Evolutionary conservation across 2,329 filamentous ascomycete species (phyloP).

Genomic region (Cercospora beticola): DNA sequence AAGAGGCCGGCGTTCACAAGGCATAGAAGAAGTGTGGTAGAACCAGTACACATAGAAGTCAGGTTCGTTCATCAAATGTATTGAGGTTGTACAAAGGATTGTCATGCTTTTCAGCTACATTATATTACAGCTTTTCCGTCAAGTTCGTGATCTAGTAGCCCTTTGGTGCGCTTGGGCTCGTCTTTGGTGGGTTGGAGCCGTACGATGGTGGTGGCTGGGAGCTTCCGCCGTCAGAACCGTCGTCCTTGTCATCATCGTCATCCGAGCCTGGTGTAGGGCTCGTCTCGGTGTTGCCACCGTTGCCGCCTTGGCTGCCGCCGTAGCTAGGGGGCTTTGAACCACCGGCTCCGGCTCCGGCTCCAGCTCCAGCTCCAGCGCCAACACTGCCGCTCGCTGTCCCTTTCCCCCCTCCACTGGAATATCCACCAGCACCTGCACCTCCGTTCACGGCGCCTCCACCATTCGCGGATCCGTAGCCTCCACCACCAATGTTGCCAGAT

Average conservation of each 20-base stretch:
- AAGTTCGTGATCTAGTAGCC: not conserved
- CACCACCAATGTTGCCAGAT: not conserved
- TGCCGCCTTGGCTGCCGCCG: not conserved
- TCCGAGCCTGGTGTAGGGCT: not conserved
- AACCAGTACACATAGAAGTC: not conserved
- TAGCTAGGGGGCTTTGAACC: not conserved
- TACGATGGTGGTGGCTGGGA: constrained; percentile 4
- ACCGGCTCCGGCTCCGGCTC: not conserved
- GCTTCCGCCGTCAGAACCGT: not conserved
- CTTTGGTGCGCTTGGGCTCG: not conserved
- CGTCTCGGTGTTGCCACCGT: not conserved
- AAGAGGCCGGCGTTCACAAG: not conserved
- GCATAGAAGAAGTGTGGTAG: not conserved
- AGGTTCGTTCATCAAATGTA: not conserved
- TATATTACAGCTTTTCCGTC: not conserved
- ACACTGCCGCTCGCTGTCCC: not conserved
- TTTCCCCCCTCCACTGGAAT: too few species aligned
- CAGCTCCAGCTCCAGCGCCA: not conserved
- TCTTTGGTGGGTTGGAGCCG: not conserved
- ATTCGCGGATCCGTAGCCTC: too few species aligned
- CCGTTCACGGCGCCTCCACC: too few species aligned
- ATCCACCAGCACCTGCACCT: too few species aligned
- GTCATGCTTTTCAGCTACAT: not conserved
- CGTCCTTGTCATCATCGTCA: not conserved
- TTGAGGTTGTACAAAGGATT: not conserved